Percentiles rank a stretch among this genome's conserved stretches.
Conservation (phyloP, 805 yeast species). For the Candida anglica region DNA sequence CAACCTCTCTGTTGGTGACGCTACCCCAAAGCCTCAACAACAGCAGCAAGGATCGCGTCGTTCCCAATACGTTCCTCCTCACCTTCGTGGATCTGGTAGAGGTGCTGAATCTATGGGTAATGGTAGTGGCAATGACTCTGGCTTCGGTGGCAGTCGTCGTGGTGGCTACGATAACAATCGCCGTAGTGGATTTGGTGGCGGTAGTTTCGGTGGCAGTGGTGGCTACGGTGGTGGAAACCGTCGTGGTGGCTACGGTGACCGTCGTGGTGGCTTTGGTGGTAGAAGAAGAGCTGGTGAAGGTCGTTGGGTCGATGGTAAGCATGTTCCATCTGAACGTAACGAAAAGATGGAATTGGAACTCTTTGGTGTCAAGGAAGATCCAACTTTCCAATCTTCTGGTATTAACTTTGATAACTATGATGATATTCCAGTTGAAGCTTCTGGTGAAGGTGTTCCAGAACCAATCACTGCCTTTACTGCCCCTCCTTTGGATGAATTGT, state of each 20-base stretch:
- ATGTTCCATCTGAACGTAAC: constrained; percentile 74
- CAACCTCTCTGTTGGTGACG: constrained; percentile 43
- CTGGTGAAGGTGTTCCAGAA: constrained; percentile 94
- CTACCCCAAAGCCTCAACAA: background rate
- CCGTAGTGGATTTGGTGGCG: constrained; percentile 26
- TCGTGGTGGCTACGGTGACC: constrained; percentile 12
- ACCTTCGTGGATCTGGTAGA: constrained; percentile 30
- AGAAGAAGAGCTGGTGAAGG: constrained; percentile 61
- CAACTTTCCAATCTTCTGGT: constrained; percentile 85
- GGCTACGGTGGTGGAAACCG: constrained; percentile 13
- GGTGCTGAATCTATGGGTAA: constrained; percentile 11
- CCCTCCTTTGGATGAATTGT: constrained; percentile 85
- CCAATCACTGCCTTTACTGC: constrained; percentile 82
- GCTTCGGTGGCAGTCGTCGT: constrained; percentile 10
- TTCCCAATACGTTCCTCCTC: constrained; percentile 54
- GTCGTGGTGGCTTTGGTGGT: constrained; percentile 24
- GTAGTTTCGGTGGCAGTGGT: constrained; percentile 19
- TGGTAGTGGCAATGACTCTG: constrained; percentile 13
- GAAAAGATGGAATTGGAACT: constrained; percentile 70
- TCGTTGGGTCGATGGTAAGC: constrained; percentile 81
- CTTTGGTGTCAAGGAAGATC: constrained; percentile 77
- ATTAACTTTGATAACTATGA: constrained; percentile 98
- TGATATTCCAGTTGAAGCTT: constrained; percentile 97
- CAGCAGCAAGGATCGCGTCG: constrained; percentile 9
- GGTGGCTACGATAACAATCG: constrained; percentile 20